phyloP scores from a whole-genome alignment of 805 yeast species.

The Lachancea sp. region DNA sequence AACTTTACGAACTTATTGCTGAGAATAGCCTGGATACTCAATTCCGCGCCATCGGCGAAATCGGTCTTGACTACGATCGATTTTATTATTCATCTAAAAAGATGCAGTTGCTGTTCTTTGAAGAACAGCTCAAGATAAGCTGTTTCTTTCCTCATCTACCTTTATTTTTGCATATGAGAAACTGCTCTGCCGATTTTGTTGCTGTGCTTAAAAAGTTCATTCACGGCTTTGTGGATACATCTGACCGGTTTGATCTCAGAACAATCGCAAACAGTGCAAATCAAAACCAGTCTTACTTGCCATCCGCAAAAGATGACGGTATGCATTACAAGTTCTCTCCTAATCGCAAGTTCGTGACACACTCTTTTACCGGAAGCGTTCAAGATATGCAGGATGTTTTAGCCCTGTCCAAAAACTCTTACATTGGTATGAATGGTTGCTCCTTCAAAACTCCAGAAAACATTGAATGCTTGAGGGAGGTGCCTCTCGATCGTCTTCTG shows the following conservation, averaged over 20 bases:
- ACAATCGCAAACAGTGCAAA: not conserved
- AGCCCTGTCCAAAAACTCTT: slow-evolving; percentile 35
- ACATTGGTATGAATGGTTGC: slow-evolving; percentile 87
- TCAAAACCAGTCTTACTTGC: not conserved
- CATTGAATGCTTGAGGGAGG: slow-evolving; percentile 50
- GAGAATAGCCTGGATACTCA: slow-evolving; percentile 40
- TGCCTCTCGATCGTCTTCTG: slow-evolving; percentile 69
- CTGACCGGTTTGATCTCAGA: slow-evolving; percentile 19
- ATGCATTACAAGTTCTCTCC: slow-evolving; percentile 30
- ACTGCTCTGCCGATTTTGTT: slow-evolving; percentile 74
- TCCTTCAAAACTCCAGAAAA: slow-evolving; percentile 77
- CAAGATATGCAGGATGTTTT: slow-evolving; percentile 57
- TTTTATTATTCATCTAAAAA: slow-evolving; percentile 65
- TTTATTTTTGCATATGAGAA: slow-evolving; percentile 84
- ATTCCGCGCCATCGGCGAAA: slow-evolving; percentile 86
- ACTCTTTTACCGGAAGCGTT: slow-evolving; percentile 83
- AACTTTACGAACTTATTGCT: slow-evolving; percentile 44
- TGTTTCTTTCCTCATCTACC: slow-evolving; percentile 51
- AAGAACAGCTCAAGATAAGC: slow-evolving; percentile 59
- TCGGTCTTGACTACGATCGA: slow-evolving; percentile 92
- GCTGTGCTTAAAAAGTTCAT: slow-evolving; percentile 57
- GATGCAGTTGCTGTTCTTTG: slow-evolving; percentile 63
- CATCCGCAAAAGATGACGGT: slow-evolving; percentile 2
- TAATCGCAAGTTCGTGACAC: slow-evolving; percentile 70
- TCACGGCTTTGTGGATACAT: slow-evolving; percentile 33